These are phyloP conservation scores for Microbotryum violaceum DNA, from an alignment of 1,284 basidiomycete species.

Conservation along the genomic window DNA sequence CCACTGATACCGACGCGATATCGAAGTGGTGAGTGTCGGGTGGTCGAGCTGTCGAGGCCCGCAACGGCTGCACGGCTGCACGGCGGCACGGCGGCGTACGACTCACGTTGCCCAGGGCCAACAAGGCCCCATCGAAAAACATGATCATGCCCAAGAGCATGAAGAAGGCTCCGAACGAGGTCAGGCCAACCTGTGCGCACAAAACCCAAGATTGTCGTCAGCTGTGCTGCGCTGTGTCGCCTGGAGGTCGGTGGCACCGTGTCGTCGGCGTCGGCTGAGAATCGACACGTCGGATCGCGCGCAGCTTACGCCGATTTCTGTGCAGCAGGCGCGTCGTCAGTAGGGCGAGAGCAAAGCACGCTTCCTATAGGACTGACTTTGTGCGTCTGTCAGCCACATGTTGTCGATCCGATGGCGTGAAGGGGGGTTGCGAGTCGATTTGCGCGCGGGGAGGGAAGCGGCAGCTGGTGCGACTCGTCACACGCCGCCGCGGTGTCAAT, in stretches of 20 bases:
- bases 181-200: slow-evolving; percentile 64
- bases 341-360: neutral
- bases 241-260: neutral
- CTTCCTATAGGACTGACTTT: slow-evolving; percentile 47
- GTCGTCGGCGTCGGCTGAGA: neutral
- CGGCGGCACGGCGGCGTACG: neutral
- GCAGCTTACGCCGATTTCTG: slow-evolving; percentile 64
- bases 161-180: slow-evolving; percentile 93
- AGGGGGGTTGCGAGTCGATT: neutral
- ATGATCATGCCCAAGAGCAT: slow-evolving; percentile 92
- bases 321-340: neutral
- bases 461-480: too few relatives aligned
- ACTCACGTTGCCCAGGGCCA: slow-evolving; percentile 85
- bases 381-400: slow-evolving; percentile 64
- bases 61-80: neutral
- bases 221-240: slow-evolving; percentile 36
- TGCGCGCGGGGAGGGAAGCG: too few relatives aligned
- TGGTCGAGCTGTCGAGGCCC: neutral
- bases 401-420: slow-evolving; percentile 11
- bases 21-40: neutral
- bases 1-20: neutral
- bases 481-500: too few relatives aligned
- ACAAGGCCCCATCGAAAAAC: slow-evolving; percentile 93
- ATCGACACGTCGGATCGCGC: neutral
- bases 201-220: neutral